phyloP scores from a whole-genome alignment of 768 basidiomycete genomes.

The Asterophora lycoperdoides region DNA sequence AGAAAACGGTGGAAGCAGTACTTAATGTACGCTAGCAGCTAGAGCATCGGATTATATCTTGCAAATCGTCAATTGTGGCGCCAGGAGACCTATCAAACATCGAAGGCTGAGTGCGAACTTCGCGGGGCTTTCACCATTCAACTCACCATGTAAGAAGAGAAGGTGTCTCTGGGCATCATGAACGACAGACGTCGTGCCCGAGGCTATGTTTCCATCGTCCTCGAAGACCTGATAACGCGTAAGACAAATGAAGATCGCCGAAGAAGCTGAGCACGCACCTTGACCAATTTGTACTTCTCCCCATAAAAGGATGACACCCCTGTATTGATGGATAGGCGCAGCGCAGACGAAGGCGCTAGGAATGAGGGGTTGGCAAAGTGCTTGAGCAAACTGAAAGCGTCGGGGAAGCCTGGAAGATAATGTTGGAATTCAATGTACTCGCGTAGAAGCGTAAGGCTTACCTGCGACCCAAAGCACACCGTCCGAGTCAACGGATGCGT shows the following conservation, averaged over 20 bases:
- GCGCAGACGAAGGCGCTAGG: constrained; percentile 43
- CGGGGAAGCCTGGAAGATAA: constrained; percentile 39
- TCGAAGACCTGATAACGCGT: constrained; percentile 52
- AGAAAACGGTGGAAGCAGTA: not conserved
- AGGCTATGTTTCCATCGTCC: constrained; percentile 56
- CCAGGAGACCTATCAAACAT: constrained; percentile 2
- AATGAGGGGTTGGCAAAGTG: constrained; percentile 41
- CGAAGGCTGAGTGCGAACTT: not conserved
- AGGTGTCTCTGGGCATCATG: constrained; percentile 47
- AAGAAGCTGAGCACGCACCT: constrained; percentile 29
- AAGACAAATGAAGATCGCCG: not conserved
- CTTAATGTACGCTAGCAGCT: not conserved
- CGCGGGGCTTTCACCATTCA: not conserved
- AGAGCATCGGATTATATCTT: not conserved
- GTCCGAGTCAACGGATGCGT: constrained; percentile 53
- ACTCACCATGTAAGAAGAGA: constrained; percentile 58
- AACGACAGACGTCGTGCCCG: constrained; percentile 52
- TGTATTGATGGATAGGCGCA: constrained; percentile 51
- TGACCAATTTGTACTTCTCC: constrained; percentile 55
- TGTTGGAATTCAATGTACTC: no score
- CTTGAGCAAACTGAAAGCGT: constrained; percentile 29
- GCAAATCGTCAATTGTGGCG: constrained; percentile 11
- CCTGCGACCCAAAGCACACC: constrained; percentile 64
- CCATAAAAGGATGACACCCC: constrained; percentile 51
- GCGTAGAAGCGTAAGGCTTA: no score